These are phyloP conservation scores for Penicillium nordicum DNA, from an alignment of 2,329 filamentous ascomycete species.

Conservation along the genomic window DNA sequence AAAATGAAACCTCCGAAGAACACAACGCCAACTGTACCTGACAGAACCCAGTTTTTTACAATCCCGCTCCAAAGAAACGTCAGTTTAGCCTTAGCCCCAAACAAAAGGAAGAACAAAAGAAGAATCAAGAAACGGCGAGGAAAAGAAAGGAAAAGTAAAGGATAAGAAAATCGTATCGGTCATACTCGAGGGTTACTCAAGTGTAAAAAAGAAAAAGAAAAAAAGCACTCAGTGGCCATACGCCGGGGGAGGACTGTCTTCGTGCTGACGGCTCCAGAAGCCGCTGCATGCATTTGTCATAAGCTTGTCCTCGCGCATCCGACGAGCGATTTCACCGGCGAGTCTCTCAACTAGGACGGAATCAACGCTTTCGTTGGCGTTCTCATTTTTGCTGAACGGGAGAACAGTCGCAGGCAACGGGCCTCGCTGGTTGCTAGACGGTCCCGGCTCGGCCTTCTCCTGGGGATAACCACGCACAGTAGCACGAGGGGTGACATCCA, in stretches of 20 bases:
- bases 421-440: slow-evolving; percentile 21
- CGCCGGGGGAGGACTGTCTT: slow-evolving; percentile 43
- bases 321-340: slow-evolving; percentile 80
- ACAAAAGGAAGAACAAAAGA: slow-evolving; percentile 5
- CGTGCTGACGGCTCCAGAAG: slow-evolving; percentile 39
- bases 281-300: slow-evolving; percentile 32
- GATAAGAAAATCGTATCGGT: slow-evolving; percentile 21
- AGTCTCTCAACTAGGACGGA: slow-evolving; percentile 60
- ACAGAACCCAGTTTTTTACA: slow-evolving; percentile 26
- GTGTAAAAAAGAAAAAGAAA: neutral
- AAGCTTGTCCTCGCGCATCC: slow-evolving; percentile 81
- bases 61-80: slow-evolving; percentile 23
- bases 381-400: slow-evolving; percentile 35
- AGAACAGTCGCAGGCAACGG: slow-evolving; percentile 34
- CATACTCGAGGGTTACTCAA: slow-evolving; percentile 16
- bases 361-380: slow-evolving; percentile 40
- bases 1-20: slow-evolving; percentile 19
- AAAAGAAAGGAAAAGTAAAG: slow-evolving; percentile 2
- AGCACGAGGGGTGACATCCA: slow-evolving; percentile 36
- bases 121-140: neutral
- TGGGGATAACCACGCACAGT: slow-evolving; percentile 21
- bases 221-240: slow-evolving; percentile 39
- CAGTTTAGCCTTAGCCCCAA: slow-evolving; percentile 1
- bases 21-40: slow-evolving; percentile 25
- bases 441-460: slow-evolving; percentile 30